phyloP scores from a whole-genome alignment of 1,139 yeast genomes.

The Kodamaea sp. region DNA sequence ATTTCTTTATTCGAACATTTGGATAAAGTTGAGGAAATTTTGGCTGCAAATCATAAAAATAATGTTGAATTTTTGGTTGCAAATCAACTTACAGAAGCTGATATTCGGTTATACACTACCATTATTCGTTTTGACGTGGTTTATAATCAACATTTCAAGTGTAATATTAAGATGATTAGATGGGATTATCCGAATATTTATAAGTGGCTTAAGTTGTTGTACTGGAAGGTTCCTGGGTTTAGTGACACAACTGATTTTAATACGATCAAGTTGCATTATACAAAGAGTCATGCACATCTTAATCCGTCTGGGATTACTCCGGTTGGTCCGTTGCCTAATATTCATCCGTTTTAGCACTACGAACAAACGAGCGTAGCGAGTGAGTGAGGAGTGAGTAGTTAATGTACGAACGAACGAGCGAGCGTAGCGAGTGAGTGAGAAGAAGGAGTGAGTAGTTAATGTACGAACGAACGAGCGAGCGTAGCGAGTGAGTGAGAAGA shows the following conservation, averaged over 20 bases:
- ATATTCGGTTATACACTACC: slow-evolving; percentile 76
- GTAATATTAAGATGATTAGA: slow-evolving; percentile 81
- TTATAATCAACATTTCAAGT: slow-evolving; percentile 91
- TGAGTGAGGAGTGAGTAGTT: too few relatives aligned
- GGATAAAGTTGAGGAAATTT: slow-evolving; percentile 69
- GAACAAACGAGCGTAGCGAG: too few relatives aligned
- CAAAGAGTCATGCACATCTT: slow-evolving; percentile 72
- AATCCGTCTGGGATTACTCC: slow-evolving; percentile 87
- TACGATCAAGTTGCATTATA: slow-evolving; percentile 88
- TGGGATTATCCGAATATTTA: slow-evolving; percentile 74
- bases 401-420: too few relatives aligned
- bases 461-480: too few relatives aligned
- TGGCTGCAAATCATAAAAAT: slow-evolving; percentile 43
- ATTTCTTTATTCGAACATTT: slow-evolving; percentile 61
- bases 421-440: too few relatives aligned
- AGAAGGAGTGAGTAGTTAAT: too few relatives aligned
- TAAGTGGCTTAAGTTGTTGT: slow-evolving; percentile 76
- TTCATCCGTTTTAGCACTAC: slow-evolving; percentile 36
- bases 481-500: too few relatives aligned
- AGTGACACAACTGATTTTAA: slow-evolving; percentile 78
- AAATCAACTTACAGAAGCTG: slow-evolving; percentile 79
- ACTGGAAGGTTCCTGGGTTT: slow-evolving; percentile 81
- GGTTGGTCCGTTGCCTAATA: slow-evolving; percentile 81
- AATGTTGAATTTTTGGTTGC: slow-evolving; percentile 54
- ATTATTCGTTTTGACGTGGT: slow-evolving; percentile 87